Conservation (phyloP, 1,284 basidiomycete genomes). For the Fomitiporia mediterranea region DNA sequence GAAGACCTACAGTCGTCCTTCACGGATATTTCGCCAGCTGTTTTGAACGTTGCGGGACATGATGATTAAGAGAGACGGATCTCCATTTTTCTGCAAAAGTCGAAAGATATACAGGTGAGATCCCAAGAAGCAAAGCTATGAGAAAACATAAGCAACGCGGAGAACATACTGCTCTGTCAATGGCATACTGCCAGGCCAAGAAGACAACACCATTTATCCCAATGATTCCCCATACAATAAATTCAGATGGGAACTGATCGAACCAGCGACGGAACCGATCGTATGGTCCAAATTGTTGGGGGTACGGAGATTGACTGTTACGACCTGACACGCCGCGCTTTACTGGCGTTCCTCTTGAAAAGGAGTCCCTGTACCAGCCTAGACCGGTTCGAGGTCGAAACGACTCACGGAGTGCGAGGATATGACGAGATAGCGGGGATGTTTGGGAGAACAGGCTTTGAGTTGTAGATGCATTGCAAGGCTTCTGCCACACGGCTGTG, state of each 20-base stretch:
- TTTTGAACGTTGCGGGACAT: slow-evolving; percentile 68
- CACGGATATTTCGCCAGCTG: slow-evolving; percentile 58
- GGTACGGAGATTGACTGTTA: not conserved
- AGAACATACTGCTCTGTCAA: slow-evolving; percentile 35
- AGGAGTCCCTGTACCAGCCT: slow-evolving; percentile 6
- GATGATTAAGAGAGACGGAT: slow-evolving; percentile 48
- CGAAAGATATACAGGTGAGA: not conserved
- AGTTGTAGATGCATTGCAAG: not conserved
- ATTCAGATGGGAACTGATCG: slow-evolving; percentile 33
- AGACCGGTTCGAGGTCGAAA: not conserved
- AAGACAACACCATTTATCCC: slow-evolving; percentile 43
- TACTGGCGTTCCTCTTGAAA: not conserved
- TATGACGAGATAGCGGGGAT: not conserved
- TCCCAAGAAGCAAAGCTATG: not conserved
- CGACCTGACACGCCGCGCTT: not conserved
- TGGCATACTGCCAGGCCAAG: slow-evolving; percentile 38
- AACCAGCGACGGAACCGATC: slow-evolving; percentile 28
- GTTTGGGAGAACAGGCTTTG: not conserved
- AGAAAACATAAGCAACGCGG: not conserved
- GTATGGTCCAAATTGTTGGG: not conserved
- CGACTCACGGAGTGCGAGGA: slow-evolving; percentile 1
- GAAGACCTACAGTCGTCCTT: slow-evolving; percentile 64
- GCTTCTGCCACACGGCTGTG: not conserved
- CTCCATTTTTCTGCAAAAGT: slow-evolving; percentile 29
- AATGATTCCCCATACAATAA: slow-evolving; percentile 43